A percentile compares a stretch with the other conserved stretches of the same genome.
Conservation (phyloP, 75 land plant species). For the Gnetum montanum region DNA sequence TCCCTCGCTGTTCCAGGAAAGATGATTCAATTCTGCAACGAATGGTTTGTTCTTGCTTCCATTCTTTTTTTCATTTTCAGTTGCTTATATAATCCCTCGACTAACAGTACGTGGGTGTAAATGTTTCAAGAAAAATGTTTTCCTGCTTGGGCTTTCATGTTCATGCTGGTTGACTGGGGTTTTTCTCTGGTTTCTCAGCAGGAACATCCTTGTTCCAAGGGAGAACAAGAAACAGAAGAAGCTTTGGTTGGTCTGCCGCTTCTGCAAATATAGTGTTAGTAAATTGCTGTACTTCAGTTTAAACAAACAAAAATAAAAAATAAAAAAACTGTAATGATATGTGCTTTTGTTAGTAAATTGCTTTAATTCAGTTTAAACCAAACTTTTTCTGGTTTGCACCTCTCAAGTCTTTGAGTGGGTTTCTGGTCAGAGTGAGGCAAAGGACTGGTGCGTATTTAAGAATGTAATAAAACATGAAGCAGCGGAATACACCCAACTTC, state of each 20-base stretch:
- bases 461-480: neutral
- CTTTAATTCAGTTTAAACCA: neutral
- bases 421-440: no score
- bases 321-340: neutral
- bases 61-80: no score
- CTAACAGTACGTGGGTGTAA: no score
- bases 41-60: no score
- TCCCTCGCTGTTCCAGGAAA: no score
- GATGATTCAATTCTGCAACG: no score
- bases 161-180: no score
- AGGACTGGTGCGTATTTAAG: neutral
- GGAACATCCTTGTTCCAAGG: neutral
- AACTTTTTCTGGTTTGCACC: no score
- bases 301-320: neutral
- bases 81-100: no score
- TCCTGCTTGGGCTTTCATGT: no score
- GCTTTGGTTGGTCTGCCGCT: neutral
- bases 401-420: no score
- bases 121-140: no score
- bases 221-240: neutral
- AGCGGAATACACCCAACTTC: neutral
- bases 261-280: neutral
- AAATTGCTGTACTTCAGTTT: neutral
- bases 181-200: neutral
- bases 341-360: neutral